Evolutionary conservation across 192 early-diverging fungal genomes (phyloP), one percentile per base, ranked within the genome.

Genomic region (Funneliformis mosseae): DNA sequence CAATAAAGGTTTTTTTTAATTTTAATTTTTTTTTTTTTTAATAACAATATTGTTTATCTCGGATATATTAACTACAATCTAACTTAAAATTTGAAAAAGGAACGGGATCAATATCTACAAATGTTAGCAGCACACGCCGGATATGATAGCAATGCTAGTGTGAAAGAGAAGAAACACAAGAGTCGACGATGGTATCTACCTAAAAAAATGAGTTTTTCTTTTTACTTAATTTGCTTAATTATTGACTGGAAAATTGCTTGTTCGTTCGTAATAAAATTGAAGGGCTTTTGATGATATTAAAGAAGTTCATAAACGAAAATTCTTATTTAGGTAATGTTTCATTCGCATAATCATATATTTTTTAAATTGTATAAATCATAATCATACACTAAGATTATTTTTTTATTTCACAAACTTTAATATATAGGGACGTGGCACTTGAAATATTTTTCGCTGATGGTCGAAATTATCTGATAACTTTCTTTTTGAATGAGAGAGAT

Each of bases 371-470:
- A 11, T 43, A 46, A 18, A 23, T 23, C 39, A 23, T 18, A 5
- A 9, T 45, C 66, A 3, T 12, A 38, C 9, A 27, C 12, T 50
- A 55, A 74, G 1, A 46, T 6, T 6, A 8, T 48, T 74, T 8
- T 25, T 5, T n/a, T 21, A n/a, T n/a, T n/a, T n/a, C n/a, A n/a
- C n/a, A 45, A 33, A 33, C 33, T 2, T 33, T 33, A 33, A 33
- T 85, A 46, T 76, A 86, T 66, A 80, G 93, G 38, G 92, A 93
- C 74, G 90, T 92, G 59, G 94, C 93, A 12, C 55, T 96, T 9
- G 95, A 96, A 83, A 81, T 95, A 28, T 96, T 96, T 79, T 95
- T 96, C 81, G 80, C 86, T 1, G 93, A 96, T 83, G 89, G 91
- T 11, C 88, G 89, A 7, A 94, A 90, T 82, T 91, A 89, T 50